Evolutionary conservation across 2,329 filamentous ascomycete species (phyloP), one percentile per base, ranked within the genome.

Genomic region (Neofusicoccum ribis): DNA sequence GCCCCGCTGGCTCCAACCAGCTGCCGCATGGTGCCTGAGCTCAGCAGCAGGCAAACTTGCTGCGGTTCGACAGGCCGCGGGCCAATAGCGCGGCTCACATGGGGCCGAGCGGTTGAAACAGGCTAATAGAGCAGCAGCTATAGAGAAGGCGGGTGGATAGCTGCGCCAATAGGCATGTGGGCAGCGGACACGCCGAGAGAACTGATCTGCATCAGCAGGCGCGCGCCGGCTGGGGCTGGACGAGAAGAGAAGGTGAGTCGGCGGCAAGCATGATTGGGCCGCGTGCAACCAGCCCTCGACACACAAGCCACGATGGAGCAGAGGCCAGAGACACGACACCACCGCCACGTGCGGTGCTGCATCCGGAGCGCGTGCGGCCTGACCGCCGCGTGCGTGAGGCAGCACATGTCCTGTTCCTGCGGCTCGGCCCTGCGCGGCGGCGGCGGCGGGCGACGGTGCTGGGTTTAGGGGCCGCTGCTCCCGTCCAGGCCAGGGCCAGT

Each of bases 231-330:
- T 50, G 51, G 8, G 2, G 3, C 36, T 17, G 54, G 12, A 8
- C 41, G n/a, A 47, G 41, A 47, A 15, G 56, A 60, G 43, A 43
- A 59, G 54, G 54, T 59, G 54, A 59, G 54, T 27, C 14, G 43
- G 56, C 56, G 56, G 56, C 56, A 60, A n/a, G 56, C 56, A 47
- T 47, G 56, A 60, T 60, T 60, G 56, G 56, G n/a, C 56, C 41
- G 56, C 43, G 56, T 37, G 56, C 56, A 36, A 17, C 56, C n/a
- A 12, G 2, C 23, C 3, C 31, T 36, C 41, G 43, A 60, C 43
- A 47, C 39, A 6, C 23, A 31, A 58, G 54, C 51, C 31, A 37
- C 54, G 7, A 12, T 37, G 50, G 14, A 31, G 8, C 15, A 23
- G 15, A 5, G 15, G 31, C 14, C 54, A 59, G 27, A 60, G 27